phyloP scores from a whole-genome alignment of 2,329 filamentous ascomycete genomes.

The Aureobasidium zeae region DNA sequence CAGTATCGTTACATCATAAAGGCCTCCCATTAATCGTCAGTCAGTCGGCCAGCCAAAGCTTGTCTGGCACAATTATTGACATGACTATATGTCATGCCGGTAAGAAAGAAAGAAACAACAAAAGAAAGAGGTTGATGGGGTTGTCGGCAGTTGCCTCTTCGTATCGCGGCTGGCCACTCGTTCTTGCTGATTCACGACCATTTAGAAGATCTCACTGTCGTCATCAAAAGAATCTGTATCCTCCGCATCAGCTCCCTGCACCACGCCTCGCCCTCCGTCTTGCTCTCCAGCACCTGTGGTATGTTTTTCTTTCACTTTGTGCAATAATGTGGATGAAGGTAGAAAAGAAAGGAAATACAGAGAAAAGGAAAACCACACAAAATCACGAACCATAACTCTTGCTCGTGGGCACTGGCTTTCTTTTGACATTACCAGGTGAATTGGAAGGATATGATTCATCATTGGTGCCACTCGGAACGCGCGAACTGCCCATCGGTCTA shows the following conservation, averaged over 20 bases:
- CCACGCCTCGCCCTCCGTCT: background rate
- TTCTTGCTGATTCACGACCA: background rate
- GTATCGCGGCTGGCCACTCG: background rate
- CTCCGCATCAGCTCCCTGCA: constrained; percentile 9
- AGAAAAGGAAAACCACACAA: constrained; percentile 3
- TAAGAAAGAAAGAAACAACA: too few species aligned
- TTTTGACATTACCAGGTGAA: constrained; percentile 19
- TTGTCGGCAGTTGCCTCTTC: too few species aligned
- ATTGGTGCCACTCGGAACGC: constrained; percentile 18
- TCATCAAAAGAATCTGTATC: constrained; percentile 14
- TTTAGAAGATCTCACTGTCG: constrained; percentile 10
- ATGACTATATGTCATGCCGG: too few species aligned
- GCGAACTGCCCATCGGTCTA: constrained; percentile 38
- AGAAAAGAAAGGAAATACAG: background rate
- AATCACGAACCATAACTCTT: constrained; percentile 15
- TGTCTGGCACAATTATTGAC: too few species aligned
- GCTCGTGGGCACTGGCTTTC: constrained; percentile 19
- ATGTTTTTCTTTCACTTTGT: background rate
- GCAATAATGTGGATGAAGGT: too few species aligned
- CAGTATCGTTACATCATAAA: too few species aligned
- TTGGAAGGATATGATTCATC: background rate
- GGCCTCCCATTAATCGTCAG: too few species aligned
- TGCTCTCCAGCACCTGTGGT: background rate
- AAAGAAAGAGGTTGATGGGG: too few species aligned
- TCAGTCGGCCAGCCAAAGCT: too few species aligned